Evolutionary conservation across 352 stramenopile genomes (phyloP), one percentile per base, ranked within the genome.

Genomic region (Globisporangium ultimum): DNA sequence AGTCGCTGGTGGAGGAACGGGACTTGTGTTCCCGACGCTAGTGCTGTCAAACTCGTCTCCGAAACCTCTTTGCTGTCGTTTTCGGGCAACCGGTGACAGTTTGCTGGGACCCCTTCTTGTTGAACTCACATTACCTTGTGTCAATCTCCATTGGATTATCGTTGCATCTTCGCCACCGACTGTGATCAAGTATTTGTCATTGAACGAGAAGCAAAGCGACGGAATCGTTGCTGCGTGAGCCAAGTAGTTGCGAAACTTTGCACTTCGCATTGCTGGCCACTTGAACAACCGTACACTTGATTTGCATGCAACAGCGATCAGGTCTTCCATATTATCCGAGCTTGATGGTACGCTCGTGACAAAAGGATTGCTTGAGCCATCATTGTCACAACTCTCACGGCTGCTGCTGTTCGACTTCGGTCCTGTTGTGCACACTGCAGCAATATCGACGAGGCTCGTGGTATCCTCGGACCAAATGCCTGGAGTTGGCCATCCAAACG

Each of bases 401-500:
- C 34, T 28, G 41, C 18, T 38, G 17, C 53, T 56, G 15, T 21
- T 24, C 1, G 51, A 55, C 56, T 66, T 72, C 66, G 51, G 50
- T 15, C 63, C 63, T 0, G 76, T 84, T 6, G 76, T 72, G 28
- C 64, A 73, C 1, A 88, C 61, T 20, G 67, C 68, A 7, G 68
- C 57, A 53, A 91, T 85, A 48, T 89, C 77, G 9, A 70, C 63
- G 40, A 86, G 57, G 40, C 72, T 84, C 1, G 78, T 76, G 21
- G 63, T 64, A 13, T 87, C 73, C 12, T 82, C 71, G 6, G 59
- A 62, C 81, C 81, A 91, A 42, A 89, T 83, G 3, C 81, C 81
- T 14, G 77, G 63, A 0, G 73, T 86, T 17, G 78, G 57, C 81
- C 81, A 91, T 13, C 81, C 78, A 61, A 88, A 91, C 14, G 83